Evolutionary conservation across 805 yeast genomes (phyloP).

Genomic region (Pichia nanzhaoensis): DNA sequence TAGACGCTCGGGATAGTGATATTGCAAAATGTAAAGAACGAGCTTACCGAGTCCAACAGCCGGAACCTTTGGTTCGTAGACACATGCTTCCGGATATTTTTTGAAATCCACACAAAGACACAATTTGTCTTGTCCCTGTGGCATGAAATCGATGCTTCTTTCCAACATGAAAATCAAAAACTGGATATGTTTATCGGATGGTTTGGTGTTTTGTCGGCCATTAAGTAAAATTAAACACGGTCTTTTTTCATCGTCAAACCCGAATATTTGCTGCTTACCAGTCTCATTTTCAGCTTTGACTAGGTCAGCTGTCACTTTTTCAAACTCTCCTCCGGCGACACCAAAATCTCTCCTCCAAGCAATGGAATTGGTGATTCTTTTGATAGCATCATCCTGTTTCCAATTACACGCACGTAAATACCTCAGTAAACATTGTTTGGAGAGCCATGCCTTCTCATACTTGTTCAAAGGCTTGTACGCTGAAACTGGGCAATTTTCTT

Average conservation of each 20-base stretch:
- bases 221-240: slow-evolving; percentile 88
- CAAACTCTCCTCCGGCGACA: slow-evolving; percentile 43
- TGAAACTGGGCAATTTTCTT: slow-evolving; percentile 31
- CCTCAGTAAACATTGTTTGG: slow-evolving; percentile 82
- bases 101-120: slow-evolving; percentile 92
- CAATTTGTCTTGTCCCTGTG: slow-evolving; percentile 88
- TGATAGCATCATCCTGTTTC: slow-evolving; percentile 61
- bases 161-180: slow-evolving; percentile 91
- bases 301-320: slow-evolving; percentile 44
- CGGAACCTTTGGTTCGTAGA: slow-evolving; percentile 46
- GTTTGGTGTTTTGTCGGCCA: slow-evolving; percentile 96
- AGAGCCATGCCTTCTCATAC: slow-evolving; percentile 81
- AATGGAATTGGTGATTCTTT: slow-evolving; percentile 65
- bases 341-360: slow-evolving; percentile 96
- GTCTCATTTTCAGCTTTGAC: slow-evolving; percentile 71
- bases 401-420: slow-evolving; percentile 92
- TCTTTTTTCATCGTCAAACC: slow-evolving; percentile 83
- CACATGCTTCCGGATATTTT: slow-evolving; percentile 50
- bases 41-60: slow-evolving; percentile 82
- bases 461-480: slow-evolving; percentile 34
- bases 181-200: slow-evolving; percentile 85
- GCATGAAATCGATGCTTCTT: slow-evolving; percentile 89
- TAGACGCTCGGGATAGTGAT: slow-evolving; percentile 94
- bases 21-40: slow-evolving; percentile 85
- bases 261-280: slow-evolving; percentile 86